These are phyloP conservation scores for Trametes cingulata DNA, from an alignment of 768 basidiomycete species.

Conservation along the genomic window DNA sequence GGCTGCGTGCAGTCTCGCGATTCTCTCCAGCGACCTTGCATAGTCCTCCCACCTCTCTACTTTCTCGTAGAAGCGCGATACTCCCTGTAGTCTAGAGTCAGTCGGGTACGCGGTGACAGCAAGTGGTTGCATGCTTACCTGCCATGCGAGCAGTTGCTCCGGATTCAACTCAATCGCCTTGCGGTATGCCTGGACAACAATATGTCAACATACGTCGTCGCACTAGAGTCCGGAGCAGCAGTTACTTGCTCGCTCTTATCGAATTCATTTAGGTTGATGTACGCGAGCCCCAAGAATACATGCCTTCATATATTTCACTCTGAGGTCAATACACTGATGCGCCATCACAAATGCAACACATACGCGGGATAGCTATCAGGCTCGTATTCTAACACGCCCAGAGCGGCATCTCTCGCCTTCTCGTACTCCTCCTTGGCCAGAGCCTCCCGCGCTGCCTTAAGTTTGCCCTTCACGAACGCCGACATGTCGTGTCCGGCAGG, in stretches of 20 bases:
- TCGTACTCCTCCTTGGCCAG: conserved; percentile 75
- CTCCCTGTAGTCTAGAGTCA: conserved; percentile 49
- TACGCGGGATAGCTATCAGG: conserved; percentile 87
- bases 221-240: conserved; percentile 11
- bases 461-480: conserved; percentile 61
- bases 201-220: conserved; percentile 23
- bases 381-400: conserved; percentile 71
- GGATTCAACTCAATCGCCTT: conserved; percentile 74
- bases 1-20: conserved; percentile 60
- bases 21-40: conserved; percentile 49
- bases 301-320: conserved; percentile 49
- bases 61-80: conserved; percentile 72
- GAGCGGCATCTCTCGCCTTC: conserved; percentile 64
- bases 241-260: conserved; percentile 86
- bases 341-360: conserved; percentile 31
- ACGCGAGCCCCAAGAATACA: conserved; percentile 83
- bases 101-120: background rate
- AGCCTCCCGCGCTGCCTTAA: conserved; percentile 79
- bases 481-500: conserved; percentile 21
- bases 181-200: conserved; percentile 64
- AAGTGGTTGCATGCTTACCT: conserved; percentile 47
- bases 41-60: conserved; percentile 58
- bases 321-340: background rate
- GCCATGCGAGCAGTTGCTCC: conserved; percentile 78
- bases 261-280: conserved; percentile 68